phyloP scores from a whole-genome alignment of 192 early-diverging fungal genomes.

The Entomortierella chlamydospora region DNA sequence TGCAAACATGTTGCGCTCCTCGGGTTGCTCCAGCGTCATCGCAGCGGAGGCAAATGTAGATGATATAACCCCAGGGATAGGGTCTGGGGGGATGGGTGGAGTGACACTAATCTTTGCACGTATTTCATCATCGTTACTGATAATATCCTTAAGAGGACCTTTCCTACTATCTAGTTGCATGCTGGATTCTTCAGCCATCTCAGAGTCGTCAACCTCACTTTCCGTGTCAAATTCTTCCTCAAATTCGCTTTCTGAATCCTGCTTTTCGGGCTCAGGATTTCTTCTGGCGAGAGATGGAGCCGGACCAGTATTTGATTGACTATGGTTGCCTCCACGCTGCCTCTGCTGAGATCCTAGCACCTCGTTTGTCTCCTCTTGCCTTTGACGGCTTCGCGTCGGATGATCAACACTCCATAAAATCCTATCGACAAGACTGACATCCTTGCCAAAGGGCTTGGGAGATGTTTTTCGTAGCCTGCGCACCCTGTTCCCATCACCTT shows the following conservation, averaged over 20 bases:
- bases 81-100: constrained; percentile 26
- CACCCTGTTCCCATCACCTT: background rate
- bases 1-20: constrained; percentile 32
- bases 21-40: constrained; percentile 26
- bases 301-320: background rate
- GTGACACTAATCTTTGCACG: constrained; percentile 11
- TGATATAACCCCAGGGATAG: constrained; percentile 13
- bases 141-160: constrained; percentile 7
- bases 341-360: background rate
- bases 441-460: constrained; percentile 31
- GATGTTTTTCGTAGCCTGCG: background rate
- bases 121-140: constrained; percentile 18
- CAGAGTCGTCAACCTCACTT: constrained; percentile 25
- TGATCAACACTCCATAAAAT: constrained; percentile 48
- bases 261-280: background rate
- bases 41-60: constrained; percentile 37
- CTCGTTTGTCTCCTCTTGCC: constrained; percentile 12
- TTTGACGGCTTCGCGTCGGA: constrained; percentile 14
- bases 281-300: background rate
- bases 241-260: constrained; percentile 11
- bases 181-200: background rate
- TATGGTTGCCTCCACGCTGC: background rate
- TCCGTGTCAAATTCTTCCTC: constrained; percentile 54
- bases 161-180: constrained; percentile 3
- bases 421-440: constrained; percentile 36